Evolutionary conservation across 2,329 filamentous ascomycete genomes (phyloP).

Genomic region (Fusarium goolgardi): DNA sequence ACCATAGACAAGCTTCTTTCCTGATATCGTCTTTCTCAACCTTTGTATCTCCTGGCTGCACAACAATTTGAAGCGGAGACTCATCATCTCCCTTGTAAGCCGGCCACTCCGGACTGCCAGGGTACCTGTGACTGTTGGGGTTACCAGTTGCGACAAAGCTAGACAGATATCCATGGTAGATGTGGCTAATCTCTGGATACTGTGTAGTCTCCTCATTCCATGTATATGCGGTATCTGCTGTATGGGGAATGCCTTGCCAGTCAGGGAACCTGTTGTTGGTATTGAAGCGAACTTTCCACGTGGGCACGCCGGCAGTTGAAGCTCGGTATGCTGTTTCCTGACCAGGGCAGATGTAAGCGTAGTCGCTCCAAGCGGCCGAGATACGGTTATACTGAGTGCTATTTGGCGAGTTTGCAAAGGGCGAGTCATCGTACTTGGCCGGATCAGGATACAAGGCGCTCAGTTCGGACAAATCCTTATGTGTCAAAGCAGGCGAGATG

Average conservation of each 20-base stretch:
- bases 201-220: conserved; percentile 53
- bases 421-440: conserved; percentile 49
- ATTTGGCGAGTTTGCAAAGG: conserved; percentile 53
- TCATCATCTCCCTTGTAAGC: conserved; percentile 17
- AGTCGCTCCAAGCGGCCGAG: conserved; percentile 58
- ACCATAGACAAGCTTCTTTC: conserved; percentile 51
- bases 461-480: conserved; percentile 47
- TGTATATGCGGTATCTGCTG: conserved; percentile 52
- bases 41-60: conserved; percentile 48
- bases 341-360: conserved; percentile 57
- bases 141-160: conserved; percentile 54
- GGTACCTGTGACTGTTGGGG: conserved; percentile 47
- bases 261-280: conserved; percentile 51
- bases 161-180: conserved; percentile 53
- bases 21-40: conserved; percentile 52
- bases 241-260: conserved; percentile 55
- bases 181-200: conserved; percentile 52
- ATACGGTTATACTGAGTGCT: conserved; percentile 59
- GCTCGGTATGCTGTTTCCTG: conserved; percentile 58
- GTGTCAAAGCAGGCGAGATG: conserved; percentile 49
- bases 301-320: conserved; percentile 49
- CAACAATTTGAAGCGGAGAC: conserved; percentile 47
- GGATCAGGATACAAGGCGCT: conserved; percentile 53
- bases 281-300: conserved; percentile 55
- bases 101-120: conserved; percentile 39